phyloP scores from a whole-genome alignment of 2,329 filamentous ascomycete species.

The Colletotrichum karsti region DNA sequence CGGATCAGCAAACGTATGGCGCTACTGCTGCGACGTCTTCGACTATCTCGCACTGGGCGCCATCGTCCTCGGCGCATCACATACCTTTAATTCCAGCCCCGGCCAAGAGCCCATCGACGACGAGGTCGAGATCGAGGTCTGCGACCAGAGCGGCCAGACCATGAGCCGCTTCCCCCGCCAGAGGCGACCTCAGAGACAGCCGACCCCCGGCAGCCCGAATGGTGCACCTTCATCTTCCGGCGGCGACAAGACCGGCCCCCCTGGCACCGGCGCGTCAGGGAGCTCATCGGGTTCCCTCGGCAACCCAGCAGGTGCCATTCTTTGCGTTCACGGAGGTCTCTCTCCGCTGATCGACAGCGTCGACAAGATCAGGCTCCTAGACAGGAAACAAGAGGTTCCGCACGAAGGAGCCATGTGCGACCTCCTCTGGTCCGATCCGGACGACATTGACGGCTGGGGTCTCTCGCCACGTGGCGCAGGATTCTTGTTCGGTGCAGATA shows the following conservation, averaged over 20 bases:
- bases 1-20: slow-evolving; percentile 95
- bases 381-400: slow-evolving; percentile 97
- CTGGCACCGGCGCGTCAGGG: slow-evolving; percentile 81
- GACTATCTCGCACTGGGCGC: slow-evolving; percentile 94
- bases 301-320: slow-evolving; percentile 81
- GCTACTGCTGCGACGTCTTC: slow-evolving; percentile 97
- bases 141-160: slow-evolving; percentile 83
- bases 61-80: slow-evolving; percentile 86
- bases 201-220: slow-evolving; percentile 40
- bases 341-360: slow-evolving; percentile 92
- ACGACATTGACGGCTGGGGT: slow-evolving; percentile 98
- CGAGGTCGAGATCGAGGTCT: slow-evolving; percentile 91
- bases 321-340: slow-evolving; percentile 95
- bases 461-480: slow-evolving; percentile 92
- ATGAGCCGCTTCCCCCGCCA: slow-evolving; percentile 74
- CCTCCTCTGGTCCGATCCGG: slow-evolving; percentile 95
- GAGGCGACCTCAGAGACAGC: slow-evolving; percentile 31
- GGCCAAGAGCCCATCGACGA: slow-evolving; percentile 64
- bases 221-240: slow-evolving; percentile 37
- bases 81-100: slow-evolving; percentile 61
- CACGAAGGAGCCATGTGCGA: slow-evolving; percentile 99
- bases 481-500: slow-evolving; percentile 94
- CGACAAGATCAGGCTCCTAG: slow-evolving; percentile 93
- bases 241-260: slow-evolving; percentile 69
- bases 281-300: slow-evolving; percentile 70